These are phyloP conservation scores for Pterulicium gracile DNA, from an alignment of 1,284 basidiomycete genomes.

Conservation along the genomic window DNA sequence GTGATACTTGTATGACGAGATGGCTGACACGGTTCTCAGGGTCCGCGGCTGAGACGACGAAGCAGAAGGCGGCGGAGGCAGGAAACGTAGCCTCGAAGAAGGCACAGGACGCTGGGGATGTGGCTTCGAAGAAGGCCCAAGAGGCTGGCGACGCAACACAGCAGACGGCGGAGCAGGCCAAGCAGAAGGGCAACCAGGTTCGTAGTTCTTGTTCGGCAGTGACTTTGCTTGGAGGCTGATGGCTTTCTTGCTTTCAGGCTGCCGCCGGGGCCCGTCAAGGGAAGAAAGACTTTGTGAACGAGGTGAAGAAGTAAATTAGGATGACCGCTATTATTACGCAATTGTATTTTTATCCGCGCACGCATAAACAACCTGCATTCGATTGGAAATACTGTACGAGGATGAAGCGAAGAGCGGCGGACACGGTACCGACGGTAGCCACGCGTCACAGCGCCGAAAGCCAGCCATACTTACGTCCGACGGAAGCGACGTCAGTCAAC, in stretches of 20 bases:
- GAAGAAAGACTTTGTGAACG: slow-evolving; percentile 34
- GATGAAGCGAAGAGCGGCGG: no score
- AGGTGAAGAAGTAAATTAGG: slow-evolving; percentile 28
- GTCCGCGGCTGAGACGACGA: slow-evolving; percentile 19
- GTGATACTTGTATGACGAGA: not conserved
- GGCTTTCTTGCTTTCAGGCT: slow-evolving; percentile 21
- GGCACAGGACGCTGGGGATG: slow-evolving; percentile 14
- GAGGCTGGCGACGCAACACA: no score
- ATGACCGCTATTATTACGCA: no score
- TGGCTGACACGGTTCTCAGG: slow-evolving; percentile 13
- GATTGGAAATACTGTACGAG: no score
- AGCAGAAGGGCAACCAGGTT: slow-evolving; percentile 32
- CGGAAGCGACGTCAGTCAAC: no score
- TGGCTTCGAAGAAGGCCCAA: not conserved
- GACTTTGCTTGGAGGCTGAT: not conserved
- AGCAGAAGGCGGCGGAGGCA: slow-evolving; percentile 25
- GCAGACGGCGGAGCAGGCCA: no score
- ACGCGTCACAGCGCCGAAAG: no score
- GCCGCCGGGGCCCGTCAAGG: slow-evolving; percentile 29
- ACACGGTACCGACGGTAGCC: no score
- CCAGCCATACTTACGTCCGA: no score
- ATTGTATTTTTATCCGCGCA: no score
- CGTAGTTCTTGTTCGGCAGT: slow-evolving; percentile 1
- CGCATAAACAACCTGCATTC: no score
- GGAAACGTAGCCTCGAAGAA: slow-evolving; percentile 26